phyloP scores from a whole-genome alignment of 1,284 basidiomycete genomes.

The Wallemia hederae region DNA sequence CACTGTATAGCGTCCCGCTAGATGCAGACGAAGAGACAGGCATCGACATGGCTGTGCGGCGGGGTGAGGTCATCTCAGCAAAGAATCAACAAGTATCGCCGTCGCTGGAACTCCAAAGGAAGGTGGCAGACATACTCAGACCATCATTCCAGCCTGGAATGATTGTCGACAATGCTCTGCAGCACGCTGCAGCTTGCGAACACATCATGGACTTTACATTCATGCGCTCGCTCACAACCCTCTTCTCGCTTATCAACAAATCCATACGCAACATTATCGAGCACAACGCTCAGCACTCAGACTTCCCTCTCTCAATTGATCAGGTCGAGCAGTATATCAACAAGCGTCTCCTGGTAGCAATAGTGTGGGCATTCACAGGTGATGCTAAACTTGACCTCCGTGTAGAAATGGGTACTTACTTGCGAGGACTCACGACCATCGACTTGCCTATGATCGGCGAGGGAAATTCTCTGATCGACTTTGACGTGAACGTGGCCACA shows the following conservation, averaged over 20 bases:
- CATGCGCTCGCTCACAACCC: constrained; percentile 69
- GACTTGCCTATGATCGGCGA: constrained; percentile 48
- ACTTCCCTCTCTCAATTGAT: constrained; percentile 66
- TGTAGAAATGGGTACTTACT: constrained; percentile 64
- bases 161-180: constrained; percentile 47
- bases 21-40: constrained; percentile 55
- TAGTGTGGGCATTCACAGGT: constrained; percentile 95
- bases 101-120: constrained; percentile 45
- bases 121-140: constrained; percentile 45
- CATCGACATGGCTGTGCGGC: constrained; percentile 20
- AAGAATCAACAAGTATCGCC: constrained; percentile 26
- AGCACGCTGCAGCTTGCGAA: constrained; percentile 48
- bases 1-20: constrained; percentile 43
- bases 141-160: constrained; percentile 56
- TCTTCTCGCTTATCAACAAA: constrained; percentile 94
- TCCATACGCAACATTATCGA: constrained; percentile 75
- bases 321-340: constrained; percentile 68
- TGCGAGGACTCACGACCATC: constrained; percentile 57
- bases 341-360: constrained; percentile 64
- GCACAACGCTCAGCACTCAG: constrained; percentile 77
- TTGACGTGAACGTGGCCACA: constrained; percentile 57
- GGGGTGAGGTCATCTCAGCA: constrained; percentile 23
- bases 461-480: constrained; percentile 75
- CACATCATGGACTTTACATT: constrained; percentile 98
- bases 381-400: constrained; percentile 74